Evolutionary conservation across 1,284 basidiomycete genomes (phyloP), one percentile per base, ranked within the genome.

Genomic region (Ceraceosorus guamensis): DNA sequence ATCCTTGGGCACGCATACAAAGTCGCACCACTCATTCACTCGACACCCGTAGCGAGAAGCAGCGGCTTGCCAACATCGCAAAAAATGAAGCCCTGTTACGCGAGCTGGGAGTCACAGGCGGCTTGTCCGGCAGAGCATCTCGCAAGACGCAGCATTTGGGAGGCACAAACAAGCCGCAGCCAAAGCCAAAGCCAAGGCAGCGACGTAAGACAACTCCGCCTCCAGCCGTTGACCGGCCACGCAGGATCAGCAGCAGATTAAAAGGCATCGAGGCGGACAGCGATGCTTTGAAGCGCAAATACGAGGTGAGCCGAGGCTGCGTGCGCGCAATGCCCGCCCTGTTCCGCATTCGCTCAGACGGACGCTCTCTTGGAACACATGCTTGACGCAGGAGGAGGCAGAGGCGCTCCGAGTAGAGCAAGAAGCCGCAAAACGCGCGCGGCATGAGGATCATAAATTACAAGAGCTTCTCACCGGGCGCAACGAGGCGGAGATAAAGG

Each of bases 1-100:
- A n/a, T n/a, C n/a, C n/a, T n/a, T n/a, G n/a, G n/a, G n/a, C n/a
- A n/a, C n/a, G n/a, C n/a, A n/a, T n/a, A n/a, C n/a, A n/a, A n/a
- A n/a, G n/a, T n/a, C n/a, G n/a, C n/a, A n/a, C n/a, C n/a, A n/a
- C n/a, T n/a, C n/a, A n/a, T 6, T 6, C 37, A 18, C 41, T 53
- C 34, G 11, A 41, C 34, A 7, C 35, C 46, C 32, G 7, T 56
- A 66, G 64, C 55, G 72, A 75, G 65, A 53, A 62, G 35, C 65
- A 73, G 49, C 60, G 72, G 13, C 67, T 68, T 44, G 63, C 56
- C 39, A 75, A 75, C 55, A 75, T 75, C 56, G 61, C 57, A n/a
- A 62, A 68, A 34, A 75, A 75, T 67, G 65, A 71, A 49, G 48
- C 58, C 4, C 62, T 75, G 34, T 62, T 75, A 56, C 63, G 65